Conservation (phyloP, 257 asterid species). For the Ilex aquifolium region DNA sequence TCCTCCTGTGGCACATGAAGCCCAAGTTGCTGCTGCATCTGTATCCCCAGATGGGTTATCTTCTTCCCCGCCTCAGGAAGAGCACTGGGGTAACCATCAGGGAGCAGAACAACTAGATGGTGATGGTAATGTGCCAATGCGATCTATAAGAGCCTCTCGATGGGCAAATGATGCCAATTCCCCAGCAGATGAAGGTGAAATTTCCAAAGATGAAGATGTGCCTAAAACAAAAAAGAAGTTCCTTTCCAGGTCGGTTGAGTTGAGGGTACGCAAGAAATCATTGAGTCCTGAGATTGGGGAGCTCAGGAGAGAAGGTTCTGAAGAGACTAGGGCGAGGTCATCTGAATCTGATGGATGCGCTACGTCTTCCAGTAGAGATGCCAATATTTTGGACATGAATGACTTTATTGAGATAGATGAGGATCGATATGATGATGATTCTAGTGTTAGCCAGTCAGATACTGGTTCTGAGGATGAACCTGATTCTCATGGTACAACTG, state of each 20-base stretch:
- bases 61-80: background rate
- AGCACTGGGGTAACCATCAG: background rate
- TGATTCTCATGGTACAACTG: background rate
- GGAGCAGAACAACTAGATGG: background rate
- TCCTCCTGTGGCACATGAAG: background rate
- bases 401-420: background rate
- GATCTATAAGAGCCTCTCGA: background rate
- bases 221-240: background rate
- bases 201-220: background rate
- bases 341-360: background rate
- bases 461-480: background rate
- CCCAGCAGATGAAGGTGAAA: background rate
- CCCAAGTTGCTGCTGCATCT: background rate
- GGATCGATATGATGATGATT: background rate
- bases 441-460: slow-evolving; percentile 1
- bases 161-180: background rate
- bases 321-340: background rate
- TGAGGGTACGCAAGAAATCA: background rate
- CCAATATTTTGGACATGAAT: background rate
- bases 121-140: background rate
- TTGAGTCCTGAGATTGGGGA: background rate
- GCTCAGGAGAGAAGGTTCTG: background rate
- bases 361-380: too few species aligned
- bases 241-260: background rate
- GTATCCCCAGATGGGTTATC: background rate